Conservation (phyloP, 352 stramenopile species). For the Phytopythium boreale region DNA sequence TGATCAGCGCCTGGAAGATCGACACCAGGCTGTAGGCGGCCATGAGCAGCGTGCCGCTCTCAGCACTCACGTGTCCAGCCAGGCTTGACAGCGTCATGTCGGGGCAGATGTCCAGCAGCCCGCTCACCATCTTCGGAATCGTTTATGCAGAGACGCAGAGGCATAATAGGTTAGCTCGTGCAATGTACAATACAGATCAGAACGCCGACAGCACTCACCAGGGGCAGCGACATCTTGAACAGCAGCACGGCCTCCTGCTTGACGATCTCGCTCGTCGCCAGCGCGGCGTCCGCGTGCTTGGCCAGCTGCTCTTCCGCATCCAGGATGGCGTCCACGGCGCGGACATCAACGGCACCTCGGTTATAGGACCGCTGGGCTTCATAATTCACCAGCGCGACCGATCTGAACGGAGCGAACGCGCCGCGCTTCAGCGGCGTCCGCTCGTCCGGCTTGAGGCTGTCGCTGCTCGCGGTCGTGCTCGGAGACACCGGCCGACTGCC, state of each 20-base stretch:
- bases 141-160: not conserved
- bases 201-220: constrained; percentile 11
- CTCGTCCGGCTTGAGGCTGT: constrained; percentile 6
- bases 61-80: constrained; percentile 1
- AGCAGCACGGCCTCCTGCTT: constrained; percentile 30
- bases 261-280: constrained; percentile 33
- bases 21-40: constrained; percentile 8
- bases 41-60: constrained; percentile 6
- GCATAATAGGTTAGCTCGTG: too few species aligned
- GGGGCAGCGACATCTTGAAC: constrained; percentile 30
- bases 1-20: constrained; percentile 19
- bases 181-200: not conserved
- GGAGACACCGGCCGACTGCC: not conserved
- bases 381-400: not conserved
- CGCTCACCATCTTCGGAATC: constrained; percentile 2
- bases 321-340: constrained; percentile 30
- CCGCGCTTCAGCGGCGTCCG: constrained; percentile 17
- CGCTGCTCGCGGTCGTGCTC: constrained; percentile 5
- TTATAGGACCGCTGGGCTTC: not conserved
- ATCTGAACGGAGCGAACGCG: not conserved
- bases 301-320: constrained; percentile 32
- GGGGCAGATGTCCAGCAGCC: constrained; percentile 1
- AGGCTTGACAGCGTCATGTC: constrained; percentile 9
- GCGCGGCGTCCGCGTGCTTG: constrained; percentile 13
- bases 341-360: constrained; percentile 2